phyloP scores from a whole-genome alignment of 2,329 filamentous ascomycete species.

The Aspergillus sp. region DNA sequence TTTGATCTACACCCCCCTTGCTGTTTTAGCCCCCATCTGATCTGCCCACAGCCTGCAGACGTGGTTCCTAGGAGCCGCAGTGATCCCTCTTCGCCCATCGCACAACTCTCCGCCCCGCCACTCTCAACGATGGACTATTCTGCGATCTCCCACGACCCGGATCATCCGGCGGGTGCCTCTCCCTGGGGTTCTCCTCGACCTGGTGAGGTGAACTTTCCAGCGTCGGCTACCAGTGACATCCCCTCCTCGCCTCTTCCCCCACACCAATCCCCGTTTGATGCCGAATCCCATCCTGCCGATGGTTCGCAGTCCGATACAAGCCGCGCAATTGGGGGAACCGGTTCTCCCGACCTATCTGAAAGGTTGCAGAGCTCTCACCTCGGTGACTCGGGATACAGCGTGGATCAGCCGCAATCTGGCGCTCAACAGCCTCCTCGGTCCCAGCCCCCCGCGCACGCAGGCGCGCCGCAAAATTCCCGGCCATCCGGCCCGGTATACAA shows the following conservation, averaged over 20 bases:
- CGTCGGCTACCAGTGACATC: constrained; percentile 34
- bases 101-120: constrained; percentile 5
- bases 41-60: constrained; percentile 14
- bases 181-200: constrained; percentile 63
- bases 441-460: constrained; percentile 29
- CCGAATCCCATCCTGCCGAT: constrained; percentile 18
- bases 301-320: constrained; percentile 11
- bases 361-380: constrained; percentile 40
- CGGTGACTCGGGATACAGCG: constrained; percentile 30
- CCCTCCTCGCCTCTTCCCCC: constrained; percentile 42
- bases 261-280: constrained; percentile 32
- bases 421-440: constrained; percentile 48
- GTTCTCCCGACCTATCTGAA: constrained; percentile 46
- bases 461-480: constrained; percentile 33
- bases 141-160: constrained; percentile 54
- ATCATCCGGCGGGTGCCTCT: constrained; percentile 56
- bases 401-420: constrained; percentile 38
- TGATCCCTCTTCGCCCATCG: constrained; percentile 11
- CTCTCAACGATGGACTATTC: constrained; percentile 63
- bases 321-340: constrained; percentile 16
- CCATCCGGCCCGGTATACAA: constrained; percentile 69
- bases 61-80: constrained; percentile 17
- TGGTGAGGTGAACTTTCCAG: constrained; percentile 41
- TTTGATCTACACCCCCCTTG: neutral
- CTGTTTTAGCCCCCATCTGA: neutral